Conservation (phyloP, 2,329 filamentous ascomycete species). For the Neocatenulostroma microsporum region DNA sequence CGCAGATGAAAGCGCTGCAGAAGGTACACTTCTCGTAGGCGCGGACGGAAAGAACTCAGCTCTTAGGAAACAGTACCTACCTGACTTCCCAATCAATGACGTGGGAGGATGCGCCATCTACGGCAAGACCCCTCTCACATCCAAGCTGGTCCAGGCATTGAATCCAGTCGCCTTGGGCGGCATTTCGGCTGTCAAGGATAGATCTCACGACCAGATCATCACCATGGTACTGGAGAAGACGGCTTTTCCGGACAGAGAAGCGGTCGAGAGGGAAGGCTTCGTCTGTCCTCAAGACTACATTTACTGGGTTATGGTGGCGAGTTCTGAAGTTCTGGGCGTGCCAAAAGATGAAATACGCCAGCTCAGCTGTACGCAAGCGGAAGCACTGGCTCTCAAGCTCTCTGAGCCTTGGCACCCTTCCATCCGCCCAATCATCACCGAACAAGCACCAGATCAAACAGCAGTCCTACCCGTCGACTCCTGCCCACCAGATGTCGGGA, state of each 20-base stretch:
- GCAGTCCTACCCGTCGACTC: constrained; percentile 29
- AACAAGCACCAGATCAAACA: constrained; percentile 22
- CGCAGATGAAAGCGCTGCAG: constrained; percentile 10
- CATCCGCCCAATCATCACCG: constrained; percentile 9
- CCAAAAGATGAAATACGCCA: background rate
- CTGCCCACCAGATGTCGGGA: constrained; percentile 23
- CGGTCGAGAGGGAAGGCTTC: constrained; percentile 1
- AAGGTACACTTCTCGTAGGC: constrained; percentile 16
- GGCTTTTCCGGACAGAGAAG: background rate
- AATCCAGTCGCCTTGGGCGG: constrained; percentile 5
- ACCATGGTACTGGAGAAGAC: constrained; percentile 10
- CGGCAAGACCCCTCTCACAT: constrained; percentile 20
- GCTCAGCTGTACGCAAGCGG: constrained; percentile 6
- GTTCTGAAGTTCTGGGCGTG: constrained; percentile 5
- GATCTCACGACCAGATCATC: background rate
- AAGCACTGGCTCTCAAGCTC: constrained; percentile 6
- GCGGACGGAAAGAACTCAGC: constrained; percentile 19
- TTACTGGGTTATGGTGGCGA: constrained; percentile 12
- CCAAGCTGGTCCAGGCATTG: constrained; percentile 8
- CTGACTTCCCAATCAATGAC: constrained; percentile 13
- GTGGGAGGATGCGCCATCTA: constrained; percentile 17
- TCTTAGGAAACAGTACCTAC: constrained; percentile 17
- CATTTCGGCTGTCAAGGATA: constrained; percentile 9
- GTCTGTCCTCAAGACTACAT: constrained; percentile 11
- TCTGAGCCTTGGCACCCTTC: constrained; percentile 9